Evolutionary conservation across 345 rosid species (phyloP).

Genomic region (Melaleuca alternifolia): DNA sequence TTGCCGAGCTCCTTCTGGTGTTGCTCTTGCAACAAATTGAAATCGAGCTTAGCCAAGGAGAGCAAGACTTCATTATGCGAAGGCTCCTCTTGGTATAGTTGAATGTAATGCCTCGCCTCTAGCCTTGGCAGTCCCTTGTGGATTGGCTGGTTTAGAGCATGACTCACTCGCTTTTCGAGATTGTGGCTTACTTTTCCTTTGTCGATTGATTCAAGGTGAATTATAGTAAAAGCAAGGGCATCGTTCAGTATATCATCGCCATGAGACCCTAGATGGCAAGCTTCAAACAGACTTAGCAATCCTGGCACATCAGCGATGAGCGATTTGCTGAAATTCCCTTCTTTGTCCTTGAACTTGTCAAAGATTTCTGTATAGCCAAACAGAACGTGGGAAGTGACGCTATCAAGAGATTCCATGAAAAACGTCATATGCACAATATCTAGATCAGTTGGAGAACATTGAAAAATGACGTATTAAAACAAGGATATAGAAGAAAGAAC

Average conservation of each 20-base stretch:
- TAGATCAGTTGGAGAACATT: no score
- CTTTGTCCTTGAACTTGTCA: slow-evolving; percentile 5
- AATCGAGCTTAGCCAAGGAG: no score
- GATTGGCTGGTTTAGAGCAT: not conserved
- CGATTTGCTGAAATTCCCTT: slow-evolving; percentile 8
- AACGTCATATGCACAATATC: no score
- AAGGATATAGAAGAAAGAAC: no score
- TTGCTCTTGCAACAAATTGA: no score
- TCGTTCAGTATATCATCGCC: slow-evolving; percentile 16
- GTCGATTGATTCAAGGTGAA: not conserved
- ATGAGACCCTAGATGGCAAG: slow-evolving; percentile 4
- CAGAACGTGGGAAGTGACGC: no score
- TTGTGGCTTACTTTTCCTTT: no score
- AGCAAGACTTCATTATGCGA: no score
- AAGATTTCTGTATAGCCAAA: slow-evolving; percentile 4
- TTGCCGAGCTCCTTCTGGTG: no score
- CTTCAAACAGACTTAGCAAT: slow-evolving; percentile 17
- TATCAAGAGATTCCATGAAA: no score
- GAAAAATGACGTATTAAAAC: no score
- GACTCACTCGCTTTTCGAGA: not conserved
- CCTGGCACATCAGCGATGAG: slow-evolving; percentile 5
- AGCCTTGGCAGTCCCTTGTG: slow-evolving; percentile 3
- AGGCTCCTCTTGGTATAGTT: no score
- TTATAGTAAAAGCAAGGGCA: slow-evolving; percentile 3
- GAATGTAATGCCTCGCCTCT: not conserved